Evolutionary conservation across 2,329 filamentous ascomycete species (phyloP).

Genomic region (Talaromyces sp.): DNA sequence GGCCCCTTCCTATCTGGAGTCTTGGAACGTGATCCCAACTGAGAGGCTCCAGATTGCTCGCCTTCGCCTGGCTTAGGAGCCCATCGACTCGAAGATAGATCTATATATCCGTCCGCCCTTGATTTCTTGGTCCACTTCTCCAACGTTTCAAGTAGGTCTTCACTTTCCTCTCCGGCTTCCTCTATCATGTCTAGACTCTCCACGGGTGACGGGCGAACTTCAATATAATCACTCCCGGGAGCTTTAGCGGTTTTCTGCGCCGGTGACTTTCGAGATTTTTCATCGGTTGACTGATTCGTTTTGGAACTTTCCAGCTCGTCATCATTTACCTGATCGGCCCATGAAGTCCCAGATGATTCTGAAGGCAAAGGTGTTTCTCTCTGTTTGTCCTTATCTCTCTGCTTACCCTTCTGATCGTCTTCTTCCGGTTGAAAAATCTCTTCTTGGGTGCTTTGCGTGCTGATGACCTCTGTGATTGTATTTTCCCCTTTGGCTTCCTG

Average conservation of each 20-base stretch:
- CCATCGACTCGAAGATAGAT: too few species aligned
- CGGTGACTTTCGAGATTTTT: not conserved
- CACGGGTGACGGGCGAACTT: too few species aligned
- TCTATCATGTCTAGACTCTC: not conserved
- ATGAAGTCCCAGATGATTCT: not conserved
- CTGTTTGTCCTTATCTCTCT: not conserved
- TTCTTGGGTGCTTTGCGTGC: too few species aligned
- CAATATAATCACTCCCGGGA: not conserved
- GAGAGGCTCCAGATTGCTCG: not conserved
- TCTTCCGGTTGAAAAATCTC: too few species aligned
- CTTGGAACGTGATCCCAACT: not conserved
- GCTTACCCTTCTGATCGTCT: not conserved
- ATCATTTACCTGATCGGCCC: not conserved
- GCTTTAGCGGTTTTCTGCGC: not conserved
- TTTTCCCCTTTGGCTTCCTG: not conserved
- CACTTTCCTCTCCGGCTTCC: too few species aligned
- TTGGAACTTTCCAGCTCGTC: not conserved
- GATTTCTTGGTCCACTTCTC: too few species aligned
- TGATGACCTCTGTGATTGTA: not conserved
- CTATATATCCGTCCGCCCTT: not conserved
- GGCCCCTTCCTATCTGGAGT: not conserved
- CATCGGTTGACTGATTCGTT: not conserved
- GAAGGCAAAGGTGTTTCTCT: not conserved
- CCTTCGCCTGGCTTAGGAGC: not conserved
- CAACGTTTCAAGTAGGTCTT: too few species aligned